Conservation (phyloP, 768 basidiomycete genomes). For the Daedalea quercina region DNA sequence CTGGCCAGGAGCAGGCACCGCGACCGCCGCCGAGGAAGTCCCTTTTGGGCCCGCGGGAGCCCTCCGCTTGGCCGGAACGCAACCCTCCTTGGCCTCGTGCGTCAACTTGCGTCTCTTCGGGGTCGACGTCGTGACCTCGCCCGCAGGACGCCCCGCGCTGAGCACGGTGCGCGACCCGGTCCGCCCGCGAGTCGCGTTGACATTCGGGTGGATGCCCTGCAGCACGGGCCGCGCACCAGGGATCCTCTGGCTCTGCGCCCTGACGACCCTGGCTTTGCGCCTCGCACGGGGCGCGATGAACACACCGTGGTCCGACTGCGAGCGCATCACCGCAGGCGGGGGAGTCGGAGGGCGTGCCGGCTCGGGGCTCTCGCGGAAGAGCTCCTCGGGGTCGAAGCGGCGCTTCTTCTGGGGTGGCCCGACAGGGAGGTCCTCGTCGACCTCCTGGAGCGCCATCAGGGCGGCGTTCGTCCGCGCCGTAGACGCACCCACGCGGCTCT, state of each 20-base stretch:
- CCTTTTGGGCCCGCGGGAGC: background rate
- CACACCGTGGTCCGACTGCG: constrained; percentile 14
- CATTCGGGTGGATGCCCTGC: constrained; percentile 10
- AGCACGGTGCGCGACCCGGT: constrained; percentile 2
- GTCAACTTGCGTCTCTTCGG: constrained; percentile 12
- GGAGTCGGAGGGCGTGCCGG: background rate
- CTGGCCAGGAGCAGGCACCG: constrained; percentile 3
- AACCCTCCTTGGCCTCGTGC: background rate
- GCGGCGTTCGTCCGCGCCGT: constrained; percentile 3
- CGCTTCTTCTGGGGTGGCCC: constrained; percentile 16
- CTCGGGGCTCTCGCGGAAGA: background rate
- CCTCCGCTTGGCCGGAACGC: background rate
- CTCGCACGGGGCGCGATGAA: background rate
- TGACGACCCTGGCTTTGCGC: constrained; percentile 7
- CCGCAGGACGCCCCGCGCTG: constrained; percentile 3
- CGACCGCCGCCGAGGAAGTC: background rate
- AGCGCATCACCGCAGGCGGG: constrained; percentile 15
- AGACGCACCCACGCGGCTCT: constrained; percentile 4
- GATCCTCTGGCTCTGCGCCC: constrained; percentile 16
- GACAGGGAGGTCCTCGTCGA: constrained; percentile 8
- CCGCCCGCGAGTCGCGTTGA: constrained; percentile 15
- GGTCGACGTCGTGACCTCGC: constrained; percentile 18
- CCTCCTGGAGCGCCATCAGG: constrained; percentile 16
- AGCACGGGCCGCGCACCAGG: constrained; percentile 7
- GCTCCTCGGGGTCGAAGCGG: constrained; percentile 6